Base-by-base conservation (phyloP, 306 rosid species). In the Cucumis melo region DNA sequence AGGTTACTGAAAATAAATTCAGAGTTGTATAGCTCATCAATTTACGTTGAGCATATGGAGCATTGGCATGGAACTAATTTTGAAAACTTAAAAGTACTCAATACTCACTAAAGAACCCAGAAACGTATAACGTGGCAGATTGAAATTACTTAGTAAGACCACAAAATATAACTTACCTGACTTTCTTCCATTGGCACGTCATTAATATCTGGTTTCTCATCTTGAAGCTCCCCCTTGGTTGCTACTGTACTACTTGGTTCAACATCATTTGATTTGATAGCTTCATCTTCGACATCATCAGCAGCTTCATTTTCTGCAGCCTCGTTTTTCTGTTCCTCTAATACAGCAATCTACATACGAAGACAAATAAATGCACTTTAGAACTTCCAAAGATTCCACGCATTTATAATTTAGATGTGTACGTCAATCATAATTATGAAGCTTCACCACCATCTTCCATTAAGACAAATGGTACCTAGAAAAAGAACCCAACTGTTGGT, bases 201-300 rank as follows among this genome's bases (percentile, higher is more conserved):
- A 78, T 94, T 94, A 75, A 90, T 94, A 85, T 92, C 96, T 61
- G 97, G 99, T 78, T 94, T 94, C 82, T 86, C 95, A 38, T 89
- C 93, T 83, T 87, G 79, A 81, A 55, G 76, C 67, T 81, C 89
- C 34, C 74, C 84, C 87, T 86, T 87, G 64, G 62, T 81, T 78
- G 70, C 82, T 74, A 84, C 87, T 41, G 86, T 78, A 72, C 82
- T 38, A 24, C 58, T 75, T 21, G 86, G 62, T 58, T 90, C 94
- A 48, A 77, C 19, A 72, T 87, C 93, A 21, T 74, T n/a, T n/a
- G 81, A 74, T 71, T 88, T 83, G 51, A 87, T 81, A 53, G 82
- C 84, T 66, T 92, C 98, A 21, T 90, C 91, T 38, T 88, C 92
- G 67, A 81, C 85, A 75, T 87, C 81, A 34, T 92, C 97, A 10